phyloP scores from a whole-genome alignment of 495 filamentous ascomycete genomes.

The Cetradonia linearis region DNA sequence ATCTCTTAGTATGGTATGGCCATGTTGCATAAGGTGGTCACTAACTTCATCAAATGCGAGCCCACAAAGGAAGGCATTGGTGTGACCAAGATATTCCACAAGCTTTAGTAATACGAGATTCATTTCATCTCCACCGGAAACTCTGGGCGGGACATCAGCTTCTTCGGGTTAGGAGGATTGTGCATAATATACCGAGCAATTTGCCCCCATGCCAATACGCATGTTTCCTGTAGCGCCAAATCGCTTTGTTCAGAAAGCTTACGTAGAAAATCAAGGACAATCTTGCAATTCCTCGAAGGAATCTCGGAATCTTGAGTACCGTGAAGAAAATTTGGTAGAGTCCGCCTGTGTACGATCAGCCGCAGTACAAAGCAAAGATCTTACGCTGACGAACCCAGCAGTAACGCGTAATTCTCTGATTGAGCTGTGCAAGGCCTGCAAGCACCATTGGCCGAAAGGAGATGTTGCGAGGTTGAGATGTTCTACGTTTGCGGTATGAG shows the following conservation, averaged over 20 bases:
- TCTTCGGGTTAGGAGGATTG: conserved; percentile 1
- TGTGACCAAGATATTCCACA: conserved; percentile 75
- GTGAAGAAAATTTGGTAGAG: conserved; percentile 55
- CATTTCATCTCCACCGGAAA: conserved; percentile 64
- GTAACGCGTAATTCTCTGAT: conserved; percentile 76
- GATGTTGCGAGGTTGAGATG: conserved; percentile 59
- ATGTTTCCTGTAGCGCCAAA: conserved; percentile 63
- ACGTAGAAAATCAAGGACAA: conserved; percentile 57
- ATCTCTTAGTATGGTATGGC: conserved; percentile 15
- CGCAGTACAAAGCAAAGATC: not conserved
- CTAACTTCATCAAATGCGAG: conserved; percentile 71
- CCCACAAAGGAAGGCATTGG: conserved; percentile 66
- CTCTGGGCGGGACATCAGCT: conserved; percentile 29
- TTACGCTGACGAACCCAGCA: conserved; percentile 44
- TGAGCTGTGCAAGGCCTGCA: conserved; percentile 71
- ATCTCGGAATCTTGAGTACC: conserved; percentile 30
- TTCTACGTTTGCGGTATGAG: conserved; percentile 46
- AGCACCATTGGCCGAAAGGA: conserved; percentile 62
- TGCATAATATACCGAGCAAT: conserved; percentile 49
- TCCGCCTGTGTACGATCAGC: conserved; percentile 43
- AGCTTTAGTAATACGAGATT: conserved; percentile 76
- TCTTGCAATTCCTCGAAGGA: conserved; percentile 54
- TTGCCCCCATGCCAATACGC: conserved; percentile 72
- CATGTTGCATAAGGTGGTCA: conserved; percentile 11
- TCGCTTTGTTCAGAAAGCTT: conserved; percentile 55